Conservation (phyloP, 2,329 filamentous ascomycete genomes). For the Passalora sequoiae region DNA sequence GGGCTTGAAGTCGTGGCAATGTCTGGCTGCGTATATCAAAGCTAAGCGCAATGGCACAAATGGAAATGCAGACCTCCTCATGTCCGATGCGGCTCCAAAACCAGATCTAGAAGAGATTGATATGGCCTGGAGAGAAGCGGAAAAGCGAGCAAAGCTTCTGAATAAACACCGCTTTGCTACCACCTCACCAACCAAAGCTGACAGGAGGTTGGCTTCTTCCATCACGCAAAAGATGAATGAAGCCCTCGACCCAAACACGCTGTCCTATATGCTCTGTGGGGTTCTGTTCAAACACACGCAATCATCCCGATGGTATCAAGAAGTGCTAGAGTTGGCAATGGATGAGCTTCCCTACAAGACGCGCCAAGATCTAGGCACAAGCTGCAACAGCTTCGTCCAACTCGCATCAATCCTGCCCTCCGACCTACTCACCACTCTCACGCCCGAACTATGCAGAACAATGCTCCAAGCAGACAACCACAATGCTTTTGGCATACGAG, state of each 20-base stretch:
- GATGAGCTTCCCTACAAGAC: constrained; percentile 42
- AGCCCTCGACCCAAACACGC: constrained; percentile 33
- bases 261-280: constrained; percentile 42
- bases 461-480: constrained; percentile 41
- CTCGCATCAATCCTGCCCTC: constrained; percentile 39
- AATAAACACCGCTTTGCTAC: constrained; percentile 1
- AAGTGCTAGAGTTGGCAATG: constrained; percentile 37
- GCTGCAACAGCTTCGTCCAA: constrained; percentile 40
- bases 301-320: constrained; percentile 29
- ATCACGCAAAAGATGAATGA: constrained; percentile 12
- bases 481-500: constrained; percentile 45
- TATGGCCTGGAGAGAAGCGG: constrained; percentile 21
- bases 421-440: constrained; percentile 33
- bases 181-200: constrained; percentile 8
- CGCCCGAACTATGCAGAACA: constrained; percentile 32
- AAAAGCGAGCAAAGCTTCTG: constrained; percentile 14
- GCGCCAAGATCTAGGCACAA: constrained; percentile 36
- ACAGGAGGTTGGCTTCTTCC: constrained; percentile 11
- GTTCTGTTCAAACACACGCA: constrained; percentile 33
- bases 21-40: constrained; percentile 24
- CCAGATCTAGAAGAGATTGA: constrained; percentile 21
- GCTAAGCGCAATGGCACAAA: constrained; percentile 17
- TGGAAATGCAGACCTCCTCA: constrained; percentile 6
- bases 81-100: constrained; percentile 11
- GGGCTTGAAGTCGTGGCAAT: constrained; percentile 29